These are phyloP conservation scores for Gaeumannomyces tritici DNA, from an alignment of 2,329 filamentous ascomycete genomes.

Conservation along the genomic window DNA sequence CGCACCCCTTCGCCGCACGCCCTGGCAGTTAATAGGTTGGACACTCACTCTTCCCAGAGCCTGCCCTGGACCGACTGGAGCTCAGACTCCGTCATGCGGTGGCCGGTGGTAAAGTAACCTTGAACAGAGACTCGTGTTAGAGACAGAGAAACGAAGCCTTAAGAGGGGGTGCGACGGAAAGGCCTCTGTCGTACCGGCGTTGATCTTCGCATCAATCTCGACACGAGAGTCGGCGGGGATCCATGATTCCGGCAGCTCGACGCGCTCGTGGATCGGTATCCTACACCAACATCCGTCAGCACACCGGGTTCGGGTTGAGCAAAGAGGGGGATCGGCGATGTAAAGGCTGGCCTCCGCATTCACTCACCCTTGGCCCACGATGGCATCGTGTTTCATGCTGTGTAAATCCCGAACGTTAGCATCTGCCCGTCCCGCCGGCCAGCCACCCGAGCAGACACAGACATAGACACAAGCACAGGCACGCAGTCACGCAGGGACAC, in stretches of 20 bases:
- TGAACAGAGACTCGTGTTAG: not conserved
- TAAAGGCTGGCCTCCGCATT: conserved; percentile 2
- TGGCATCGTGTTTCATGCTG: conserved; percentile 86
- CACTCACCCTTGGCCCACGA: conserved; percentile 66
- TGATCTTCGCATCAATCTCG: conserved; percentile 99
- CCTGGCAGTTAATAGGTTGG: not conserved
- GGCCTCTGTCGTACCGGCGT: conserved; percentile 56
- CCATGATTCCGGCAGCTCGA: conserved; percentile 87
- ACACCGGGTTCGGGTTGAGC: not conserved
- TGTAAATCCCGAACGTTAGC: conserved; percentile 10
- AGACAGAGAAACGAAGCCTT: too few species aligned
- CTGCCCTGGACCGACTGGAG: conserved; percentile 78
- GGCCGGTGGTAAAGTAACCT: conserved; percentile 78
- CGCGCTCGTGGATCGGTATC: conserved; percentile 79
- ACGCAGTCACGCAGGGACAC: not conserved
- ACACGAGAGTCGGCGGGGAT: conserved; percentile 92
- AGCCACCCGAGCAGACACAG: conserved; percentile 1
- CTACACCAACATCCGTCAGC: conserved; percentile 22
- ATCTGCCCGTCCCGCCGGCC: not conserved
- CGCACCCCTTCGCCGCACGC: not conserved
- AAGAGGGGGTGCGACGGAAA: not conserved
- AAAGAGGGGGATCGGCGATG: not conserved
- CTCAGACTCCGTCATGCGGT: conserved; percentile 81
- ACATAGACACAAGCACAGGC: conserved; percentile 1
- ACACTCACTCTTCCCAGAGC: conserved; percentile 73